These are phyloP conservation scores for Lizonia empirigonia DNA, from an alignment of 2,329 filamentous ascomycete species.

Conservation along the genomic window DNA sequence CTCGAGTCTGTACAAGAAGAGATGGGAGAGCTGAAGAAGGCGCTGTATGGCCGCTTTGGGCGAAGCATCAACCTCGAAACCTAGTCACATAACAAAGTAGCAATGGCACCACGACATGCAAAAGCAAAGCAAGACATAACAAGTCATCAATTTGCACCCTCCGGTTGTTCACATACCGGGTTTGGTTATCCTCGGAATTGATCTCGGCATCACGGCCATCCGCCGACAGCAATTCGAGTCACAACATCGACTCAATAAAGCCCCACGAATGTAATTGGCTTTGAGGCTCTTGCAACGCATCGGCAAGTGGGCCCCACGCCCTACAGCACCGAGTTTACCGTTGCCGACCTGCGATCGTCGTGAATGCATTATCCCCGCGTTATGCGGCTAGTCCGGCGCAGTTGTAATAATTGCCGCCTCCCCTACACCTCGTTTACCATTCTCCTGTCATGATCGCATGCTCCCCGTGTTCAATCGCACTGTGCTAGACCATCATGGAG, in stretches of 20 bases:
- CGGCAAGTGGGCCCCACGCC: constrained; percentile 16
- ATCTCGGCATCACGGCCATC: constrained; percentile 4
- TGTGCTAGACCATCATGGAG: constrained; percentile 27
- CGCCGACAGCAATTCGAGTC: constrained; percentile 4
- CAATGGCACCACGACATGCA: not conserved
- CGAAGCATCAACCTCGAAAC: constrained; percentile 96
- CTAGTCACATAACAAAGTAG: constrained; percentile 44
- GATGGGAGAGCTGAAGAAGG: constrained; percentile 87
- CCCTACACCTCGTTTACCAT: not conserved
- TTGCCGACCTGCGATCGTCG: constrained; percentile 12
- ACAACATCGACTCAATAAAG: constrained; percentile 4
- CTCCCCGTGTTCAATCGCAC: not conserved
- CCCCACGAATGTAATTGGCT: constrained; percentile 1
- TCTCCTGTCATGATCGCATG: constrained; percentile 6
- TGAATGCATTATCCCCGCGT: constrained; percentile 21
- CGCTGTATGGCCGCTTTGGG: constrained; percentile 92
- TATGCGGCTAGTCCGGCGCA: constrained; percentile 16
- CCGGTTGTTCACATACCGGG: not conserved
- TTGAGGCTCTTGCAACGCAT: constrained; percentile 9
- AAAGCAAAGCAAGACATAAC: not conserved
- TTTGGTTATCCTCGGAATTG: constrained; percentile 10
- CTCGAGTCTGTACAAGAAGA: constrained; percentile 78
- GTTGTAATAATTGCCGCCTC: constrained; percentile 13
- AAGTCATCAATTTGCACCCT: not conserved
- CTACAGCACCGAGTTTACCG: constrained; percentile 11